Evolutionary conservation across 2,329 filamentous ascomycete species (phyloP).

Genomic region (Westerdykella ornata): DNA sequence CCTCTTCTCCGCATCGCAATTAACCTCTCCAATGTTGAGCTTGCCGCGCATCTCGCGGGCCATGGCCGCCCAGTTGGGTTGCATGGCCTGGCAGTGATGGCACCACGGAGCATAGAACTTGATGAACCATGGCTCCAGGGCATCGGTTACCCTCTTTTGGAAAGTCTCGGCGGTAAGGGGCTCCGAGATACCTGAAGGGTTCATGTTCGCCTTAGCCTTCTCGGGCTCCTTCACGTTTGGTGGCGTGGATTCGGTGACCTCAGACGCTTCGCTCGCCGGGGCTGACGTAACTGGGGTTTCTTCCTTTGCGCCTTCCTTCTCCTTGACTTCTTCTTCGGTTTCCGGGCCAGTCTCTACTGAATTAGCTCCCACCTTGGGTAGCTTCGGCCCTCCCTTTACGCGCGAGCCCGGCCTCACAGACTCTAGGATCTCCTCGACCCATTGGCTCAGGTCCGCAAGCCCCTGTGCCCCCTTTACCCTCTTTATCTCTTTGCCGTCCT

Average conservation of each 20-base stretch:
- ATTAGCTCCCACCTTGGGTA: conserved; percentile 65
- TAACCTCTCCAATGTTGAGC: conserved; percentile 91
- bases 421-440: conserved; percentile 72
- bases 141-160: conserved; percentile 75
- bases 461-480: conserved; percentile 60
- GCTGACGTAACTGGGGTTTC: conserved; percentile 22
- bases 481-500: conserved; percentile 64
- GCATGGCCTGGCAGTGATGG: conserved; percentile 87
- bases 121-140: conserved; percentile 91
- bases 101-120: conserved; percentile 99
- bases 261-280: conserved; percentile 15
- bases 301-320: conserved; percentile 23
- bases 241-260: conserved; percentile 28
- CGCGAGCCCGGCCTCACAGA: conserved; percentile 73
- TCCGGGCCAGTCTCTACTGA: conserved; percentile 40
- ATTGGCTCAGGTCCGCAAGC: conserved; percentile 58
- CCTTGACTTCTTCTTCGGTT: conserved; percentile 31
- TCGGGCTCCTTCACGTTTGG: conserved; percentile 24
- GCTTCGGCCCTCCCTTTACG: conserved; percentile 56
- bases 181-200: conserved; percentile 68
- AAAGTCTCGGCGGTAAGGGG: conserved; percentile 78
- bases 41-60: conserved; percentile 84
- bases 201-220: conserved; percentile 49
- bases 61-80: conserved; percentile 81
- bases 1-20: conserved; percentile 77